Base-by-base conservation (phyloP, 1,284 basidiomycete species). In the Ceratobasidium sp. region DNA sequence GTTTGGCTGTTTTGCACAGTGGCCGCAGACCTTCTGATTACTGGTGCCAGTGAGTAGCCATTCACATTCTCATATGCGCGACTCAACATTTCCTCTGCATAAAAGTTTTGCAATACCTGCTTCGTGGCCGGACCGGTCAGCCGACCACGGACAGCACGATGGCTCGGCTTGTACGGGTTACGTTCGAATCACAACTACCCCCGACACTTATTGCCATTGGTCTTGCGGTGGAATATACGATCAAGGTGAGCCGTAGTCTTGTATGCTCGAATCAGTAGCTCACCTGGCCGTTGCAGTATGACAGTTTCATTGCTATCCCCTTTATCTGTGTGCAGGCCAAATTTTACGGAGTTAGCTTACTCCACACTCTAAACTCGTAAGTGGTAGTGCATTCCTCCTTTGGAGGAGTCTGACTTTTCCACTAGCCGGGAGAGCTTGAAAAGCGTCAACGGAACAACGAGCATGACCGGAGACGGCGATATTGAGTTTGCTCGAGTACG, bases 1-100 rank as follows among this genome's bases (percentile, higher is more conserved):
- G 39, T 72, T 28, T 72, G 71, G 71, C 59, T 72, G 9, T 60
- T 62, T 39, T 36, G 43, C 28, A 72, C 71, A 36, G 71, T 72
- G 18, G 53, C 28, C 2, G 71, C 71, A 2, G 71, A 72, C 39
- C 59, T 72, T 21, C 50, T 41, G 1, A 72, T 72, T 30, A 72
- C 71, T 16, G 48, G 62, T 26, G 53, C 53, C 39, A 72, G 71
- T 72, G 21, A 10, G 71, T 64, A 6, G 18, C 1, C 53, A 16
- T 21, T 21, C 45, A 9, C 16, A 3, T 12, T 30, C 12, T 2
- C 14, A 36, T 30, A 12, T 28, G n/a, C 14, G 14, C 10, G n/a
- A n/a, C n/a, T n/a, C n/a, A n/a, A n/a, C n/a, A n/a, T n/a, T n/a
- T n/a, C n/a, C n/a, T n/a, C n/a, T n/a, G n/a, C n/a, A n/a, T n/a